Base-by-base conservation (phyloP, 2,329 filamentous ascomycete genomes). In the Emmonsia crescens region DNA sequence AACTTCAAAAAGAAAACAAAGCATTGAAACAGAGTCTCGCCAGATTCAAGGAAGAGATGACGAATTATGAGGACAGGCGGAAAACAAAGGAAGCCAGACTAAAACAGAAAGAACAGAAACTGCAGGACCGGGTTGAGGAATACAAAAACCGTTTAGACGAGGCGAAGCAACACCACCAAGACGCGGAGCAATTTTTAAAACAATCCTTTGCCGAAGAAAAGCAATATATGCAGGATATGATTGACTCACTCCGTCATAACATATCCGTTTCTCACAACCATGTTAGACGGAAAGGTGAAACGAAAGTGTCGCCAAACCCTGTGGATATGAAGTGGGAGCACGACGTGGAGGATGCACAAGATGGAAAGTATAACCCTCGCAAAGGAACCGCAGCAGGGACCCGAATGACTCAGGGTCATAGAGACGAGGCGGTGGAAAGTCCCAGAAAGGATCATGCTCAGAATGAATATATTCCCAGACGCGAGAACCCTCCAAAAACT, bases 41-140 rank as follows among this genome's bases (percentile, higher is more conserved):
- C 14, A 71, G 74, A 16, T 69, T 76, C 44, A 78, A 78, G 64
- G 70, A 73, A 59, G 75, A 77, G 59, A 76, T 77, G 70, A 71
- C 68, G 33, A 73, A 73, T 58, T 77, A 77, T 52, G 76, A 77
- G 61, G 73, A 71, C 24, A 71, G 75, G 29, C 75, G 77, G 61
- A 74, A 75, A 57, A 72, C 76, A 27, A 75, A 76, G 60, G 77
- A 78, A 66, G 70, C 69, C 8, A 75, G 70, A 59, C 64, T 77
- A 27, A 77, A 76, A 63, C 70, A 75, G 57, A 70, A 74, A 61
- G 75, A 77, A 48, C 66, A 69, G 42, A 75, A 73, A 59, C 64
- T 76, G 33, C 76, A 77, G 61, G 64, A 66, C 16, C 72, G 75
- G 33, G 71, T 75, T 10, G 72, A 76, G 58, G 74, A 77, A 54